phyloP scores from a whole-genome alignment of 2,329 filamentous ascomycete genomes.

The Leptodontidium sp. region DNA sequence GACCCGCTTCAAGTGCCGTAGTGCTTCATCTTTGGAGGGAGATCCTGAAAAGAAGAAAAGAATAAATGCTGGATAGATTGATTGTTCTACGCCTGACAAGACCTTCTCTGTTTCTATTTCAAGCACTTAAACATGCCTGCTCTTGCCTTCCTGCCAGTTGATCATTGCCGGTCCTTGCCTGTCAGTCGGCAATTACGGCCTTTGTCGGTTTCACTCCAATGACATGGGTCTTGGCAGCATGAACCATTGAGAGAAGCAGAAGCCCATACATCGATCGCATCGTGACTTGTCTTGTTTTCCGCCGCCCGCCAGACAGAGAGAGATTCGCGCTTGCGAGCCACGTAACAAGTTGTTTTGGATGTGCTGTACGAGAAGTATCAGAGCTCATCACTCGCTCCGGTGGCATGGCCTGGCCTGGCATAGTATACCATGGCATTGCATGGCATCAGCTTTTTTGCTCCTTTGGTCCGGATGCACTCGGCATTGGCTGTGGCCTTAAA shows the following conservation, averaged over 20 bases:
- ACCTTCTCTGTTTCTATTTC: neutral
- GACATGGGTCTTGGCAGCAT: conserved; percentile 32
- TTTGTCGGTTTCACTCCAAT: conserved; percentile 34
- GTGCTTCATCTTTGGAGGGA: no score
- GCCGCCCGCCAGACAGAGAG: no score
- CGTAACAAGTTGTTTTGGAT: conserved; percentile 39
- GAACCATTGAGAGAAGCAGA: conserved; percentile 19
- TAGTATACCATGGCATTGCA: neutral
- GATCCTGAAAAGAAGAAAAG: neutral
- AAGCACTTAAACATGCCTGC: neutral
- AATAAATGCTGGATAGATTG: neutral
- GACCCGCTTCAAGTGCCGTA: neutral
- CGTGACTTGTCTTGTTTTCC: conserved; percentile 13
- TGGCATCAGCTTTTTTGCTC: conserved; percentile 7
- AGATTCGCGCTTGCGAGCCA: conserved; percentile 10
- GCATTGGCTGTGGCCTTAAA: neutral
- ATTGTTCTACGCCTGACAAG: no score
- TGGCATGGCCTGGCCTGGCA: neutral
- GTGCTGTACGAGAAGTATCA: conserved; percentile 29
- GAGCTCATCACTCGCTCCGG: conserved; percentile 4
- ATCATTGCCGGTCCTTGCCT: conserved; percentile 14
- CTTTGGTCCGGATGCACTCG: conserved; percentile 9
- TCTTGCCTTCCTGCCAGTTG: neutral
- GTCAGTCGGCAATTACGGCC: conserved; percentile 26
- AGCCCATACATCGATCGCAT: neutral